Conservation (phyloP, 83 land plant species). For the Thuja plicata region DNA sequence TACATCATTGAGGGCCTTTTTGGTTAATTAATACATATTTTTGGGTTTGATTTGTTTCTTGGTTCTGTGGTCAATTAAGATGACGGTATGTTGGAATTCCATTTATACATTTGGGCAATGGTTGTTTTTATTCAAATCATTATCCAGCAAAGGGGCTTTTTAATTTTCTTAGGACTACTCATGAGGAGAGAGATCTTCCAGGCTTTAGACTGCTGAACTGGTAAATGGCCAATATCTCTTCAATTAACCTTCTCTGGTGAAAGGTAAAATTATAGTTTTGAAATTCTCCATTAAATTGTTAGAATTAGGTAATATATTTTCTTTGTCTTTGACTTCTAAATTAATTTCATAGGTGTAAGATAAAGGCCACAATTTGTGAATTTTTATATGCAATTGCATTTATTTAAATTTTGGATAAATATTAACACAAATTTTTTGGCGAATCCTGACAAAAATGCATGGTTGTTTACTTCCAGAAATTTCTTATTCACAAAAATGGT, state of each 20-base stretch:
- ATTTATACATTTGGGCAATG: conserved; percentile 92
- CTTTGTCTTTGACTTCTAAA: neutral
- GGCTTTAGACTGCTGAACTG: conserved; percentile 89
- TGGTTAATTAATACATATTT: too few species aligned
- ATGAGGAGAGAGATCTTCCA: conserved; percentile 76
- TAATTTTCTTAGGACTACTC: conserved; percentile 69
- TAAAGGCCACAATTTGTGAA: neutral
- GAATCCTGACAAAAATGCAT: neutral
- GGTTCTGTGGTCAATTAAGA: too few species aligned
- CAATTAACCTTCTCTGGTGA: neutral
- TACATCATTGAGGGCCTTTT: too few species aligned
- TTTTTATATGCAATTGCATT: neutral
- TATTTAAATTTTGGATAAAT: neutral
- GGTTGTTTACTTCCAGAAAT: conserved; percentile 54
- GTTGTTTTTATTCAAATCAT: conserved; percentile 85
- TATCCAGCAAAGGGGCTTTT: conserved; percentile 92
- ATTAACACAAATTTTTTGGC: neutral
- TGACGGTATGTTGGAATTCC: too few species aligned
- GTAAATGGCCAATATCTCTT: conserved; percentile 31
- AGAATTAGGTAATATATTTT: neutral
- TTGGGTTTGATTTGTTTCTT: too few species aligned
- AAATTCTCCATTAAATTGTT: neutral
- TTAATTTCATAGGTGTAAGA: neutral
- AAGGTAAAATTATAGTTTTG: neutral
- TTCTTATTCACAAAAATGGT: conserved; percentile 97